These are phyloP conservation scores for Eucalyptus erythrocorys DNA, from an alignment of 345 rosid genomes.

Conservation along the genomic window DNA sequence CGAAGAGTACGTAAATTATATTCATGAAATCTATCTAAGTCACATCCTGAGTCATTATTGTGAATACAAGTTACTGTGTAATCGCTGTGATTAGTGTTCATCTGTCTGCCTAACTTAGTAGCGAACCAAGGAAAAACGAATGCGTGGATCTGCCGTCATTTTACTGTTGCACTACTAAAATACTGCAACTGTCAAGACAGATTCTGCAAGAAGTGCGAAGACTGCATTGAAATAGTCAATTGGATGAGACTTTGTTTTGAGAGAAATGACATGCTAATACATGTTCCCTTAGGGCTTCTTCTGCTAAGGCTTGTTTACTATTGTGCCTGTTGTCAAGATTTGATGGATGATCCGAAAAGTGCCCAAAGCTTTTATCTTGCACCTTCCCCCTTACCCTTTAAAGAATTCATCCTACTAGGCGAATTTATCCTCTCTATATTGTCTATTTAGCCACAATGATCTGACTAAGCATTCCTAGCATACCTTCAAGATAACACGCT, in stretches of 20 bases:
- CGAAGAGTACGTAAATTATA: slow-evolving; percentile 36
- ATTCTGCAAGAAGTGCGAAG: background rate
- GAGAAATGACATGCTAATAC: background rate
- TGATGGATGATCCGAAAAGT: background rate
- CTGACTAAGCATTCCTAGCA: background rate
- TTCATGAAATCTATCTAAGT: background rate
- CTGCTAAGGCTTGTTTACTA: background rate
- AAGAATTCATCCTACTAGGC: background rate
- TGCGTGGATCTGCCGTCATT: background rate
- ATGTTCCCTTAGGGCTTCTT: background rate
- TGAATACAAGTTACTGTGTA: background rate
- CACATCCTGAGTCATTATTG: background rate
- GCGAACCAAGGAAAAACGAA: background rate
- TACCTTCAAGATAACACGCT: background rate
- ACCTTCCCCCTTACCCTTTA: background rate
- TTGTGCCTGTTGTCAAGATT: background rate
- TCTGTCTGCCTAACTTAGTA: background rate
- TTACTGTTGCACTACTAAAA: background rate
- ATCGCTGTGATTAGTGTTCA: background rate
- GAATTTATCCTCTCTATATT: background rate
- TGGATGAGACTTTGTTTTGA: background rate
- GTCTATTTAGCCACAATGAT: background rate
- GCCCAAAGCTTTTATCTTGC: background rate
- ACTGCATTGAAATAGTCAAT: background rate
- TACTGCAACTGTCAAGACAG: background rate